These are phyloP conservation scores for Aurantiochytrium sp. DNA, from an alignment of 108 stramenopile species.

Conservation along the genomic window DNA sequence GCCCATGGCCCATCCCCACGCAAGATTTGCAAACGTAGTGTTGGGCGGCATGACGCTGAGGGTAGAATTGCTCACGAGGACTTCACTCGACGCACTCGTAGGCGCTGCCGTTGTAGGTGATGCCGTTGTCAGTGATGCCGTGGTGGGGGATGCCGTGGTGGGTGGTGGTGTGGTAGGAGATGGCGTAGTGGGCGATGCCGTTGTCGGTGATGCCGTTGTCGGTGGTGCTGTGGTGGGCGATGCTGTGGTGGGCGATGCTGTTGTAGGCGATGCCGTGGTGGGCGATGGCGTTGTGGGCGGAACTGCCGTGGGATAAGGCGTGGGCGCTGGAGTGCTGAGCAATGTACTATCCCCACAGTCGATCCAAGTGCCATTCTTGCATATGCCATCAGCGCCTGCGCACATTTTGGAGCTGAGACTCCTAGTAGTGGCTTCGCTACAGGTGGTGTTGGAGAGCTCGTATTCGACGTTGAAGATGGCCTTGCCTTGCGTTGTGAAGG, in stretches of 20 bases:
- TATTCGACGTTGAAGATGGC: conserved; percentile 20
- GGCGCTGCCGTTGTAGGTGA: not conserved
- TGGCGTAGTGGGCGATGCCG: not conserved
- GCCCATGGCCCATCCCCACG: not conserved
- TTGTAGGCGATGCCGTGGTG: not conserved
- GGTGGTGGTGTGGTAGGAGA: not conserved
- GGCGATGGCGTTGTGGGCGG: not conserved
- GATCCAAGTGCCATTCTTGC: not conserved
- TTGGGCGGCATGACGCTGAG: not conserved
- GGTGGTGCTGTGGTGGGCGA: too few species aligned
- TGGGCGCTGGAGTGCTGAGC: not conserved
- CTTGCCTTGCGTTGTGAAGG: not conserved
- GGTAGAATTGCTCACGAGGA: not conserved
- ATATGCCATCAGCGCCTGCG: not conserved
- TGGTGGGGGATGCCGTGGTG: not conserved
- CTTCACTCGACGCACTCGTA: not conserved
- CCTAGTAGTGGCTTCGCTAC: not conserved
- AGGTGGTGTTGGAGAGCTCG: not conserved
- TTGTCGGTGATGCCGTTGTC: too few species aligned
- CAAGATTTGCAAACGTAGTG: not conserved
- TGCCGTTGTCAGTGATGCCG: not conserved
- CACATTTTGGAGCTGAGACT: not conserved
- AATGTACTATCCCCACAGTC: not conserved
- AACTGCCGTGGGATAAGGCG: not conserved
- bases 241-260: not conserved